Evolutionary conservation across 2,329 filamentous ascomycete genomes (phyloP).

Genomic region (Cytospora schulzeri): DNA sequence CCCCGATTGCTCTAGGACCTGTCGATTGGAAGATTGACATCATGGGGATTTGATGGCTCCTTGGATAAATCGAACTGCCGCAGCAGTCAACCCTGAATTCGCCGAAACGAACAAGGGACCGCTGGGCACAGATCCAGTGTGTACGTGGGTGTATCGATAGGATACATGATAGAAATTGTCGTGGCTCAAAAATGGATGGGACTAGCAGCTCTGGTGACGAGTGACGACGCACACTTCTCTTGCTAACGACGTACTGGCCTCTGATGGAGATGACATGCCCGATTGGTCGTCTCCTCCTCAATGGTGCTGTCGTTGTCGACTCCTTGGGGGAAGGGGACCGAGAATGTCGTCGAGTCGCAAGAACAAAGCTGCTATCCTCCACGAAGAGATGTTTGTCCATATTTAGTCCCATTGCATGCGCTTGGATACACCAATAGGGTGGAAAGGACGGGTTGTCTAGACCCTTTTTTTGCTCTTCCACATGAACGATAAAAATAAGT

Average conservation of each 20-base stretch:
- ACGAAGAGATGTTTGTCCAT: slow-evolving; percentile 57
- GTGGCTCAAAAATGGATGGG: background rate
- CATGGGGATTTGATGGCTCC: slow-evolving; percentile 77
- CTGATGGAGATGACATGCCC: slow-evolving; percentile 26
- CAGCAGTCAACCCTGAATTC: slow-evolving; percentile 77
- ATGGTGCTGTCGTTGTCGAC: slow-evolving; percentile 5
- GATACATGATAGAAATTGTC: background rate
- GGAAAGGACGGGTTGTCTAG: slow-evolving; percentile 70
- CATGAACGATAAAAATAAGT: slow-evolving; percentile 60
- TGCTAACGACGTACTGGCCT: slow-evolving; percentile 4
- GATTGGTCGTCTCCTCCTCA: slow-evolving; percentile 26
- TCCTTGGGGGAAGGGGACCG: background rate
- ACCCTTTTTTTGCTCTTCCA: slow-evolving; percentile 64
- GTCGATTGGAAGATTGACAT: slow-evolving; percentile 93
- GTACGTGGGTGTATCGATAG: background rate
- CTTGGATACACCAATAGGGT: slow-evolving; percentile 60
- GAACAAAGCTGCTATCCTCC: background rate
- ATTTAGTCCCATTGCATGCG: slow-evolving; percentile 64
- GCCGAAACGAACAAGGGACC: slow-evolving; percentile 65
- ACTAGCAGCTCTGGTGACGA: background rate
- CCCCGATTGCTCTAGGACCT: slow-evolving; percentile 81
- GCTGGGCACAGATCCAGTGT: slow-evolving; percentile 79
- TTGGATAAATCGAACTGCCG: slow-evolving; percentile 83
- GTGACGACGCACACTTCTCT: background rate
- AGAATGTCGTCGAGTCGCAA: slow-evolving; percentile 3